These are phyloP conservation scores for Meyerozyma athensensis DNA, from an alignment of 1,139 yeast species.

Conservation along the genomic window DNA sequence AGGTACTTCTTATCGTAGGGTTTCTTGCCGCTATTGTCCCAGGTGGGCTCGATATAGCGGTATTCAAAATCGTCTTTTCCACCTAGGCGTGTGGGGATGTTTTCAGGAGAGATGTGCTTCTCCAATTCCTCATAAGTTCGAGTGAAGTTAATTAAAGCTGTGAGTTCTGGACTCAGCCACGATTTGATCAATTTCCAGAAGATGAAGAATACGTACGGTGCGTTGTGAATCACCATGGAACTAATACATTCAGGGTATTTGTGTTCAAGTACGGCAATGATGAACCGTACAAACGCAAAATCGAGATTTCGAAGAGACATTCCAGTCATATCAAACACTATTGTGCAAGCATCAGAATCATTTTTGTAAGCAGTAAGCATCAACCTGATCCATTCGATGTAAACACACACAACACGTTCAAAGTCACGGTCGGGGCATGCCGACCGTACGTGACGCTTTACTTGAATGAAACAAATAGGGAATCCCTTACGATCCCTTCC, in stretches of 20 bases:
- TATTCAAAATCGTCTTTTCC: constrained; percentile 58
- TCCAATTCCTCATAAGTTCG: constrained; percentile 54
- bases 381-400: constrained; percentile 68
- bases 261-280: constrained; percentile 75
- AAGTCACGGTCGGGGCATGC: constrained; percentile 68
- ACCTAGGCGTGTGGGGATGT: constrained; percentile 61
- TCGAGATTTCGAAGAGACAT: constrained; percentile 82
- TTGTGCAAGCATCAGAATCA: constrained; percentile 66
- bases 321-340: constrained; percentile 70
- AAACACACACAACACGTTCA: constrained; percentile 58
- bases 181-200: constrained; percentile 81
- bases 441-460: constrained; percentile 65
- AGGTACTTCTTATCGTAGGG: constrained; percentile 31
- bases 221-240: constrained; percentile 70
- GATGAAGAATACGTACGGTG: constrained; percentile 87
- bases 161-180: constrained; percentile 89
- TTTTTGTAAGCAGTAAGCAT: constrained; percentile 42
- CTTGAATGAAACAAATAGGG: constrained; percentile 69
- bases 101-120: constrained; percentile 46
- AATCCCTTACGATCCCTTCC: constrained; percentile 63
- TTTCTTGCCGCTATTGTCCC: constrained; percentile 20
- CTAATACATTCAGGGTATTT: constrained; percentile 87
- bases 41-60: constrained; percentile 50
- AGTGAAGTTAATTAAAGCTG: constrained; percentile 74
- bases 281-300: constrained; percentile 72